Conservation (phyloP, 2,329 filamentous ascomycete genomes). For the Paecilomyces niveus region DNA sequence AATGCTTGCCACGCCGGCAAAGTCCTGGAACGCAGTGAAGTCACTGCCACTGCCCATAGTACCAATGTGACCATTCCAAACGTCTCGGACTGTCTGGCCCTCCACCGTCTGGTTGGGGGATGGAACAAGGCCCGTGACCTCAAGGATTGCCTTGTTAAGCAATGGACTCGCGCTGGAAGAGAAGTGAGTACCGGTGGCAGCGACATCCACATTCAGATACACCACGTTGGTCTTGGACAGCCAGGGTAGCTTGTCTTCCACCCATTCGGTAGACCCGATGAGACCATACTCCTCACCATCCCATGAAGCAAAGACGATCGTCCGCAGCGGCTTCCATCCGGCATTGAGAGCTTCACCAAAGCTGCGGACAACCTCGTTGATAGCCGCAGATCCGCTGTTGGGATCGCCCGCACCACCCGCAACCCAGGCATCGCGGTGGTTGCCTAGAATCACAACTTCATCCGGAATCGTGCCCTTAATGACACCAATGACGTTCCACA, state of each 20-base stretch:
- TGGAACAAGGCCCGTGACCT: conserved; percentile 56
- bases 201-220: conserved; percentile 81
- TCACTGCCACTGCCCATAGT: conserved; percentile 69
- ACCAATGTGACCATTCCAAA: conserved; percentile 55
- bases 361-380: conserved; percentile 71
- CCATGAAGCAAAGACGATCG: conserved; percentile 85
- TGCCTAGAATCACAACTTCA: conserved; percentile 85
- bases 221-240: conserved; percentile 65
- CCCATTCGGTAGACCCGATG: conserved; percentile 84
- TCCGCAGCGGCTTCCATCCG: conserved; percentile 80
- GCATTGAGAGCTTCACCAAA: conserved; percentile 64
- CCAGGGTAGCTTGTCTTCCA: conserved; percentile 83
- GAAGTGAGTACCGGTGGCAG: conserved; percentile 60
- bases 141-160: conserved; percentile 64
- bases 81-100: conserved; percentile 63
- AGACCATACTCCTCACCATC: conserved; percentile 81
- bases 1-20: conserved; percentile 58
- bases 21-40: conserved; percentile 69
- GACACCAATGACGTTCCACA: conserved; percentile 88
- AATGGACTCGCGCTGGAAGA: conserved; percentile 62
- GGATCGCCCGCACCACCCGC: conserved; percentile 77
- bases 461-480: conserved; percentile 81
- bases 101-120: conserved; percentile 67
- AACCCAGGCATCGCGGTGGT: conserved; percentile 87
- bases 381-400: conserved; percentile 70